phyloP scores from a whole-genome alignment of 2,329 filamentous ascomycete species.

The Whalleya microplaca region DNA sequence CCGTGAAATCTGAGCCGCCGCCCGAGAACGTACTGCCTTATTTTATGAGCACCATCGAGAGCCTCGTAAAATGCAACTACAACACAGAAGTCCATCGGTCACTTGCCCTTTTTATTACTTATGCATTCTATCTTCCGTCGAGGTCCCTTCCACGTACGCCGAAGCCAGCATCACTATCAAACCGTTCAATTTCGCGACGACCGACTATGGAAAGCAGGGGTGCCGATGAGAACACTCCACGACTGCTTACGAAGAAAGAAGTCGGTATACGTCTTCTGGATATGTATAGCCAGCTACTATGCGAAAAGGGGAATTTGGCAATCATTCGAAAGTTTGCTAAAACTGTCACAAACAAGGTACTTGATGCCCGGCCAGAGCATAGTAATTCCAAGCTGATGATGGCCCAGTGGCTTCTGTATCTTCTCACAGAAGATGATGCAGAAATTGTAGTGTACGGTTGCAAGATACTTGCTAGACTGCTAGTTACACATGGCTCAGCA shows the following conservation, averaged over 20 bases:
- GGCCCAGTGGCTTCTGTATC: conserved; percentile 81
- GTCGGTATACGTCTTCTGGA: conserved; percentile 75
- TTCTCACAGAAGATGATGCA: conserved; percentile 84
- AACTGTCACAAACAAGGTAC: conserved; percentile 92
- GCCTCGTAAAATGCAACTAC: conserved; percentile 78
- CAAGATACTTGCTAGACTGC: conserved; percentile 80
- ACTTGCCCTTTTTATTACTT: conserved; percentile 90
- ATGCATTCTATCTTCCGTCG: conserved; percentile 71
- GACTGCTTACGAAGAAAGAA: conserved; percentile 64
- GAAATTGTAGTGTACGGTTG: conserved; percentile 80
- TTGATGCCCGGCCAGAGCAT: conserved; percentile 34
- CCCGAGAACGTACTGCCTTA: conserved; percentile 71
- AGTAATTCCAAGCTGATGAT: conserved; percentile 39
- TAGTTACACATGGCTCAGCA: conserved; percentile 78
- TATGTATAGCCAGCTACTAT: conserved; percentile 79
- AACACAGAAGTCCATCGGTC: conserved; percentile 85
- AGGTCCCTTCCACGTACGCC: conserved; percentile 56
- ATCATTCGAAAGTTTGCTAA: conserved; percentile 87
- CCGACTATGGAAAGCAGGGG: conserved; percentile 42
- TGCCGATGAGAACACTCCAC: conserved; percentile 38
- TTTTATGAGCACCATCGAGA: conserved; percentile 79
- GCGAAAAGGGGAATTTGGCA: conserved; percentile 67
- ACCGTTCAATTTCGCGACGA: conserved; percentile 47
- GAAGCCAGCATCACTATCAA: conserved; percentile 45
- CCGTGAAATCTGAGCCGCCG: conserved; percentile 83